Evolutionary conservation across 768 basidiomycete genomes (phyloP).

Genomic region (Lactarius hengduanensis): DNA sequence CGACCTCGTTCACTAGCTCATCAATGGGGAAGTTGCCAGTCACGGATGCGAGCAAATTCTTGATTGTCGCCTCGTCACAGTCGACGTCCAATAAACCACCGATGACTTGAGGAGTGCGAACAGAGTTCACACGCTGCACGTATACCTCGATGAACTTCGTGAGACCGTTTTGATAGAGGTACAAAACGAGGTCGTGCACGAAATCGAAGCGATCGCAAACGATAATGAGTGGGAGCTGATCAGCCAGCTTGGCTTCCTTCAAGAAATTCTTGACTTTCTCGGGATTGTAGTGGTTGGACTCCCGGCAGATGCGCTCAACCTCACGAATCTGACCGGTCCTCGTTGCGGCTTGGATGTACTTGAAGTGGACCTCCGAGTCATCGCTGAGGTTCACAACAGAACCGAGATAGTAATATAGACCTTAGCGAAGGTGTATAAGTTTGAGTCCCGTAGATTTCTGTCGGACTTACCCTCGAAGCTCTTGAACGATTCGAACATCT

Average conservation of each 20-base stretch:
- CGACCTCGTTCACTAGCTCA: conserved; percentile 96
- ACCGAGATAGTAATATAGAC: conserved; percentile 97
- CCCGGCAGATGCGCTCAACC: conserved; percentile 97
- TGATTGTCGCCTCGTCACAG: conserved; percentile 95
- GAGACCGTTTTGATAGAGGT: conserved; percentile 96
- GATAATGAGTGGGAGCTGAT: conserved; percentile 98
- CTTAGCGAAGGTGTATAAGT: conserved; percentile 36
- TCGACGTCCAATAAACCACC: conserved; percentile 97
- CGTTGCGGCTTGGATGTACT: conserved; percentile 98
- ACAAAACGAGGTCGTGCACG: conserved; percentile 97
- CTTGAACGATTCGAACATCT: conserved; percentile 98
- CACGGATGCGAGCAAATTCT: conserved; percentile 88
- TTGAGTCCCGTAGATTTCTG: conserved; percentile 5
- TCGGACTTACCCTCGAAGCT: conserved; percentile 77
- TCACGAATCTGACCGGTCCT: conserved; percentile 98
- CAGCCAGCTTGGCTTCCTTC: conserved; percentile 94
- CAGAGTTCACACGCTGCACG: conserved; percentile 96
- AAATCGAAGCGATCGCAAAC: conserved; percentile 99
- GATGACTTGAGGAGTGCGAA: conserved; percentile 94
- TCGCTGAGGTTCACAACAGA: conserved; percentile 96
- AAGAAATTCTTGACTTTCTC: conserved; percentile 99
- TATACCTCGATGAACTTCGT: conserved; percentile 99
- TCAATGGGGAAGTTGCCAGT: conserved; percentile 98
- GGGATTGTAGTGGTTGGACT: conserved; percentile 96
- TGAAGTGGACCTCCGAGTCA: conserved; percentile 98